A percentile compares a stretch with the other conserved stretches of the same genome.
Conservation (phyloP, 257 asterid species). For the Solanum neorickii region DNA sequence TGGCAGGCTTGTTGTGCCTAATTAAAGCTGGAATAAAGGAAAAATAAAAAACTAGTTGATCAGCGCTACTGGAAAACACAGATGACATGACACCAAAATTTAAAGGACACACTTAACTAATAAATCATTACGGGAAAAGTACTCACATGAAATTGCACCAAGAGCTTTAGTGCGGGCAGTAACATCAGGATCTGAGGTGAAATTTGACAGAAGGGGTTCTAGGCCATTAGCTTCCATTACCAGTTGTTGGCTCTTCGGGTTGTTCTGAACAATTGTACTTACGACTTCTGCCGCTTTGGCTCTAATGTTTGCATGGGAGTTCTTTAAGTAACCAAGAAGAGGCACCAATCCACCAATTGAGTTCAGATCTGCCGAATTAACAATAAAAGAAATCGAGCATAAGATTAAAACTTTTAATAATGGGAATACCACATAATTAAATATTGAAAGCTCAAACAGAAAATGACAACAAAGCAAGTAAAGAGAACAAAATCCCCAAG, state of each 20-base stretch:
- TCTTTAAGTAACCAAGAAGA: slow-evolving; percentile 57
- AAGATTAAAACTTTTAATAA: not conserved
- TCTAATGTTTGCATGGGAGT: slow-evolving; percentile 66
- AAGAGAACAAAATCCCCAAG: not conserved
- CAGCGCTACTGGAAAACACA: not conserved
- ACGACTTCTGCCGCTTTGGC: slow-evolving; percentile 96
- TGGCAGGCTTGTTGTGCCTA: slow-evolving; percentile 66
- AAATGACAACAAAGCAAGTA: not conserved
- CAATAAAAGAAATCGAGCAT: not conserved
- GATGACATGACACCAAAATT: not conserved
- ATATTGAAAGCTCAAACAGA: not conserved
- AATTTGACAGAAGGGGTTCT: slow-evolving; percentile 56
- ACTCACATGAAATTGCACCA: slow-evolving; percentile 83
- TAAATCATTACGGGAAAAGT: not conserved
- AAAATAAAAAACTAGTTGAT: not conserved
- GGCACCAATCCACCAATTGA: slow-evolving; percentile 86
- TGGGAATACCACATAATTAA: not conserved
- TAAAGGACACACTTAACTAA: not conserved
- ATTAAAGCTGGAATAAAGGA: slow-evolving; percentile 47
- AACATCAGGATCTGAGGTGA: slow-evolving; percentile 72
- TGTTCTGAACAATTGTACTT: slow-evolving; percentile 85
- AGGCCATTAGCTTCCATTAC: slow-evolving; percentile 88
- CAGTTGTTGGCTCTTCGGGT: slow-evolving; percentile 73
- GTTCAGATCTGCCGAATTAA: slow-evolving; percentile 52
- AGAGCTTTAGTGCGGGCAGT: slow-evolving; percentile 70